A percentile compares a stretch with the other conserved stretches of the same genome.
Conservation (phyloP, 169 alveolate species). For the Plasmodium gaboni region DNA sequence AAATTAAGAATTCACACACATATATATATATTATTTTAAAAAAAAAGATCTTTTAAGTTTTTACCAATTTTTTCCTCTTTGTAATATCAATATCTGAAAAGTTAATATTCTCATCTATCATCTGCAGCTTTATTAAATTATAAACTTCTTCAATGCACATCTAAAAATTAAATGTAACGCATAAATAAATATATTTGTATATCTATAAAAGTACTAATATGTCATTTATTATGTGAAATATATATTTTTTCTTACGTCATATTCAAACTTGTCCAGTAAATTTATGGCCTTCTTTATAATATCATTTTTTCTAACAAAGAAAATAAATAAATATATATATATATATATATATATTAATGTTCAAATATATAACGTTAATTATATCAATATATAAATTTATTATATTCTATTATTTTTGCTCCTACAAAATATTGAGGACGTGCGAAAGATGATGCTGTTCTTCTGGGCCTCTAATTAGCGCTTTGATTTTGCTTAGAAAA, state of each 20-base stretch:
- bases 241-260: conserved; percentile 31
- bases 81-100: conserved; percentile 67
- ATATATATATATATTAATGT: not conserved
- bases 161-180: not conserved
- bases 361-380: not conserved
- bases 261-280: conserved; percentile 58
- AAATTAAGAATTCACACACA: not conserved
- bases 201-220: not conserved
- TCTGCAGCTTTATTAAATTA: conserved; percentile 50
- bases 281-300: conserved; percentile 37
- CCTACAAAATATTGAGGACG: conserved; percentile 46
- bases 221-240: not conserved
- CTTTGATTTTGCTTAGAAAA: conserved; percentile 51
- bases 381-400: not conserved
- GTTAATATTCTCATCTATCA: conserved; percentile 34
- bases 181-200: not conserved
- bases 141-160: conserved; percentile 52
- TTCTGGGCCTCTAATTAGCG: conserved; percentile 41
- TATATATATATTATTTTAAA: not conserved
- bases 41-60: not conserved
- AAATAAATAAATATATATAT: not conserved
- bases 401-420: not conserved
- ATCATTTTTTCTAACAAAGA: conserved; percentile 28
- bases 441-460: conserved; percentile 22
- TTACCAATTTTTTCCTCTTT: conserved; percentile 68